Percentiles rank a stretch among this genome's conserved stretches.
Evolutionary conservation across 805 yeast genomes (phyloP).

Genomic region (Candida takata): DNA sequence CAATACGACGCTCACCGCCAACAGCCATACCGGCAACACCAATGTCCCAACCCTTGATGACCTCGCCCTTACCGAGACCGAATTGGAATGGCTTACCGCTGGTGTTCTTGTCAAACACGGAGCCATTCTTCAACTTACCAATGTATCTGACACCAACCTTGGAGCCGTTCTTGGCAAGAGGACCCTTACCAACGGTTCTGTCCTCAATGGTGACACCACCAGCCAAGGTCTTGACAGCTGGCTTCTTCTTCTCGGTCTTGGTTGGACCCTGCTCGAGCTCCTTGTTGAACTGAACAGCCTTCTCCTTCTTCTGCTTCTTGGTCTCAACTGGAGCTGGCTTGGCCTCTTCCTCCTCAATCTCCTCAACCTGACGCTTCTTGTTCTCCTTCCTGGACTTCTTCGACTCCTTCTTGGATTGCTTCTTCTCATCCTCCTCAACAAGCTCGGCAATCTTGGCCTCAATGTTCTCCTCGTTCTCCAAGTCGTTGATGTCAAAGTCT

Average conservation of each 20-base stretch:
- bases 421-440: constrained; percentile 52
- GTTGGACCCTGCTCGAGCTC: constrained; percentile 95
- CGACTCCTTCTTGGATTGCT: constrained; percentile 19
- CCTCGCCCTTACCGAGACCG: constrained; percentile 94
- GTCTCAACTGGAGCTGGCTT: constrained; percentile 24
- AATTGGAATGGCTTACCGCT: constrained; percentile 93
- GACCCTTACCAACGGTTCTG: constrained; percentile 83
- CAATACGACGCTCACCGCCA: constrained; percentile 97
- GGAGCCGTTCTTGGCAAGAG: constrained; percentile 79
- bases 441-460: constrained; percentile 71
- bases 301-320: constrained; percentile 36
- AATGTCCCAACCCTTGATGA: constrained; percentile 96
- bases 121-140: constrained; percentile 95
- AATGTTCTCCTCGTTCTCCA: constrained; percentile 56
- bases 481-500: constrained; percentile 36
- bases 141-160: constrained; percentile 95
- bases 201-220: constrained; percentile 96
- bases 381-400: constrained; percentile 21
- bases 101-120: constrained; percentile 94
- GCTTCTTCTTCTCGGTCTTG: constrained; percentile 41
- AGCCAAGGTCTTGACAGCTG: constrained; percentile 70
- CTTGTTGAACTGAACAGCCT: constrained; percentile 83
- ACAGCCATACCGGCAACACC: constrained; percentile 99
- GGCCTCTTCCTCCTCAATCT: constrained; percentile 30
- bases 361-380: constrained; percentile 41